These are phyloP conservation scores for Leccinum obscurum DNA, from an alignment of 768 basidiomycete species.

Conservation along the genomic window DNA sequence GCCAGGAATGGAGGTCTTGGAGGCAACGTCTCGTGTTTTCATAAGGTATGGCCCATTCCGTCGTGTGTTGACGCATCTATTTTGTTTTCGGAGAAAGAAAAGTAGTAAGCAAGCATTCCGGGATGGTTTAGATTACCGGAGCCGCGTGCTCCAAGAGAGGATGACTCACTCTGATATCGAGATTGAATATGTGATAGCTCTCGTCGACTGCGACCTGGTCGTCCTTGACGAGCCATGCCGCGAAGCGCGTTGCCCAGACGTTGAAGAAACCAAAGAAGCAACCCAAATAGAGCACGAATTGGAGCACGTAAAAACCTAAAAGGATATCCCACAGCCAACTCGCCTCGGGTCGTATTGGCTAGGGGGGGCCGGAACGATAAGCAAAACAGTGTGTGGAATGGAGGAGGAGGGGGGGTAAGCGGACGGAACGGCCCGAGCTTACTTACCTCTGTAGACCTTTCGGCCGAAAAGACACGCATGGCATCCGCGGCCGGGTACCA, in stretches of 20 bases:
- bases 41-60: constrained; percentile 92
- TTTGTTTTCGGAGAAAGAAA: neutral
- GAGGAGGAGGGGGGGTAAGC: constrained; percentile 4
- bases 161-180: constrained; percentile 84
- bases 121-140: constrained; percentile 12
- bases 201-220: constrained; percentile 68
- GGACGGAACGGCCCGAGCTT: constrained; percentile 14
- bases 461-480: constrained; percentile 69
- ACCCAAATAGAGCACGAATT: constrained; percentile 79
- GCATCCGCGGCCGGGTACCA: constrained; percentile 86
- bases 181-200: constrained; percentile 83
- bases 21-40: constrained; percentile 66
- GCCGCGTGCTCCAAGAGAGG: neutral
- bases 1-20: constrained; percentile 67
- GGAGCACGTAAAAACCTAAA: constrained; percentile 78
- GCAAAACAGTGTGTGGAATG: constrained; percentile 5
- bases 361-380: neutral
- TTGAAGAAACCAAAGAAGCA: constrained; percentile 65
- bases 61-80: constrained; percentile 86
- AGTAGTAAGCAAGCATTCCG: neutral
- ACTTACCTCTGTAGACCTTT: constrained; percentile 77
- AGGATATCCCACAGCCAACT: constrained; percentile 72
- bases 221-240: constrained; percentile 64
- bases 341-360: constrained; percentile 53
- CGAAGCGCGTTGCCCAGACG: constrained; percentile 58